A percentile compares a stretch with the other conserved stretches of the same genome.
These are phyloP conservation scores for Pythium folliculosum DNA, from an alignment of 352 stramenopile species.

Conservation along the genomic window DNA sequence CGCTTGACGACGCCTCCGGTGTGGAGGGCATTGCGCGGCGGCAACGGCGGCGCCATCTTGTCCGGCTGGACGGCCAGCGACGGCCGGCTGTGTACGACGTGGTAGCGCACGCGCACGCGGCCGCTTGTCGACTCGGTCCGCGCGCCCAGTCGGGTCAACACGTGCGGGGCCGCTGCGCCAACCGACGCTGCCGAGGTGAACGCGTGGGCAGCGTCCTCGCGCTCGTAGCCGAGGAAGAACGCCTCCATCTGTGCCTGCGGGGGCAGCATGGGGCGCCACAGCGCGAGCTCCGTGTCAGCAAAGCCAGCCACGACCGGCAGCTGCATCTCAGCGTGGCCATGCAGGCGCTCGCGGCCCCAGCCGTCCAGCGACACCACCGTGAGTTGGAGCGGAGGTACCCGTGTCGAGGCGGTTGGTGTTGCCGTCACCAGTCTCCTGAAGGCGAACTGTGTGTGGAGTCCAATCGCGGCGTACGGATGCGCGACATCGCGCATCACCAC, in stretches of 20 bases:
- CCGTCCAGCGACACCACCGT: conserved; percentile 49
- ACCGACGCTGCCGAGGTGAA: conserved; percentile 1
- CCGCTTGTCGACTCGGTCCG: conserved; percentile 42
- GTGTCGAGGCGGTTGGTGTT: background rate
- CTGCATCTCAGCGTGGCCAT: conserved; percentile 42
- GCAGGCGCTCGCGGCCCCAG: conserved; percentile 42
- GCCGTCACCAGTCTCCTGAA: background rate
- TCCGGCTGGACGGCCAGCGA: background rate
- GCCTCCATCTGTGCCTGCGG: conserved; percentile 58
- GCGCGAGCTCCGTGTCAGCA: conserved; percentile 38
- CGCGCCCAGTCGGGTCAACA: conserved; percentile 32
- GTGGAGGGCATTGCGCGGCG: background rate
- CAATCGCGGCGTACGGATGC: conserved; percentile 3
- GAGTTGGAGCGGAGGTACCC: conserved; percentile 18
- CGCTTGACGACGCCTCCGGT: conserved; percentile 45
- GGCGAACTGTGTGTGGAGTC: conserved; percentile 13
- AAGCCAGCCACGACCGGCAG: conserved; percentile 32
- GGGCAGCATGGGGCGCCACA: conserved; percentile 38
- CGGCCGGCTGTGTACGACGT: conserved; percentile 12
- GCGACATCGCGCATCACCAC: background rate
- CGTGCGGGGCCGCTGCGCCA: background rate
- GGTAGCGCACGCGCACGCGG: conserved; percentile 42
- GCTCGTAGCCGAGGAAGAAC: conserved; percentile 50
- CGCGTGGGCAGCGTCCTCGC: conserved; percentile 23
- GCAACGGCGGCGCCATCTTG: background rate